Evolutionary conservation across 176 grass and related monocot species (phyloP).

Genomic region (Ananas comosus): DNA sequence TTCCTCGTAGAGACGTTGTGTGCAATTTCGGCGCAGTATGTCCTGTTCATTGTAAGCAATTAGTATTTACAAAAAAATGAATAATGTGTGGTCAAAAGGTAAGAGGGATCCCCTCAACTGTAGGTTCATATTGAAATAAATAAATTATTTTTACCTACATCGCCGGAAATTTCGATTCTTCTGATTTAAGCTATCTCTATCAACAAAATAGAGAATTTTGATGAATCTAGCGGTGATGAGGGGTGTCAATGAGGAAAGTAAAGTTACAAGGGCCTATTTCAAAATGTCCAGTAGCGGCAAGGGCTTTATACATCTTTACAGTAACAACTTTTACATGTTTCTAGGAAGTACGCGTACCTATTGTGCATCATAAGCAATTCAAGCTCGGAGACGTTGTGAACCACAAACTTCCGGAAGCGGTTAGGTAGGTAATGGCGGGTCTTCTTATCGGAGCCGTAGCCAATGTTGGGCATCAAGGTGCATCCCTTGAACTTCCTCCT

Average conservation of each 20-base stretch:
- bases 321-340: background rate
- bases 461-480: constrained; percentile 71
- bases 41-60: constrained; percentile 22
- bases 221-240: too few relatives aligned
- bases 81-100: background rate
- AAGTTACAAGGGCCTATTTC: too few relatives aligned
- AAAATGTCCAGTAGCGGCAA: too few relatives aligned
- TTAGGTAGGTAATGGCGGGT: constrained; percentile 60
- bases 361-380: constrained; percentile 91
- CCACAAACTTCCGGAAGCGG: constrained; percentile 71
- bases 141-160: too few relatives aligned
- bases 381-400: constrained; percentile 64
- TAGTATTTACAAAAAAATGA: background rate
- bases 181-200: too few relatives aligned
- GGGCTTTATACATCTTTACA: background rate
- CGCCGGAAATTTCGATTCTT: too few relatives aligned
- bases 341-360: constrained; percentile 19
- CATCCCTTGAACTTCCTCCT: constrained; percentile 69
- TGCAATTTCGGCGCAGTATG: constrained; percentile 61
- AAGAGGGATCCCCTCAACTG: background rate
- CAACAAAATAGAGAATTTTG: too few relatives aligned
- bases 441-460: constrained; percentile 73
- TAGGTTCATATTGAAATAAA: too few relatives aligned
- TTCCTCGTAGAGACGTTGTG: constrained; percentile 53
- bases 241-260: too few relatives aligned